These are phyloP conservation scores for Agaricus sinodeliciosus DNA, from an alignment of 768 basidiomycete species.

Conservation along the genomic window DNA sequence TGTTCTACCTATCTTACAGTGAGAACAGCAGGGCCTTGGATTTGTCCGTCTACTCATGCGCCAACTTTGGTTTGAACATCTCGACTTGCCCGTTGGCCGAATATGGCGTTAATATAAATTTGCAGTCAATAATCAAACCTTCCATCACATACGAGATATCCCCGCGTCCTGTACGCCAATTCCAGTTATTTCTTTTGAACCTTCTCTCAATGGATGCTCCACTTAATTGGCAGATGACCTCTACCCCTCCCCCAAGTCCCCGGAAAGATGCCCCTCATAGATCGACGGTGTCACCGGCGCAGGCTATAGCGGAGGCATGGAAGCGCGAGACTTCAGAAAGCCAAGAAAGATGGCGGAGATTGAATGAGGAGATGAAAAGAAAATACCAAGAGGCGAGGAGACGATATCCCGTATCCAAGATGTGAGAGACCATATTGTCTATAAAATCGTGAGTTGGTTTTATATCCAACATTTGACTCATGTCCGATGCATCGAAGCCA, in stretches of 20 bases:
- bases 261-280: constrained; percentile 25
- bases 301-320: constrained; percentile 68
- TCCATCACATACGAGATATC: constrained; percentile 27
- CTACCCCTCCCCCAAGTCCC: constrained; percentile 31
- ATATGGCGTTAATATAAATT: constrained; percentile 38
- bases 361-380: constrained; percentile 43
- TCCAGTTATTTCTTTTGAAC: constrained; percentile 20
- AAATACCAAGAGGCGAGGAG: constrained; percentile 31
- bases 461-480: not conserved
- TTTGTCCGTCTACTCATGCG: constrained; percentile 30
- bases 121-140: constrained; percentile 25
- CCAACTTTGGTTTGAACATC: constrained; percentile 30
- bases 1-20: constrained; percentile 33
- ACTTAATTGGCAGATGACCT: constrained; percentile 33
- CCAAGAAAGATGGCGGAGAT: constrained; percentile 49
- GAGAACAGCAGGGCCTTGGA: constrained; percentile 31
- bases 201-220: constrained; percentile 24
- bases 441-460: constrained; percentile 5
- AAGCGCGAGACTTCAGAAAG: constrained; percentile 51
- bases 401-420: constrained; percentile 31
- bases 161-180: constrained; percentile 31
- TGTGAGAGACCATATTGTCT: constrained; percentile 29
- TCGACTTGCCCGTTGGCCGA: constrained; percentile 27
- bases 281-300: constrained; percentile 42
- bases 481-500: not conserved